Evolutionary conservation across 2,329 filamentous ascomycete genomes (phyloP), one percentile per base, ranked within the genome.

Genomic region (Colletotrichum sp.): DNA sequence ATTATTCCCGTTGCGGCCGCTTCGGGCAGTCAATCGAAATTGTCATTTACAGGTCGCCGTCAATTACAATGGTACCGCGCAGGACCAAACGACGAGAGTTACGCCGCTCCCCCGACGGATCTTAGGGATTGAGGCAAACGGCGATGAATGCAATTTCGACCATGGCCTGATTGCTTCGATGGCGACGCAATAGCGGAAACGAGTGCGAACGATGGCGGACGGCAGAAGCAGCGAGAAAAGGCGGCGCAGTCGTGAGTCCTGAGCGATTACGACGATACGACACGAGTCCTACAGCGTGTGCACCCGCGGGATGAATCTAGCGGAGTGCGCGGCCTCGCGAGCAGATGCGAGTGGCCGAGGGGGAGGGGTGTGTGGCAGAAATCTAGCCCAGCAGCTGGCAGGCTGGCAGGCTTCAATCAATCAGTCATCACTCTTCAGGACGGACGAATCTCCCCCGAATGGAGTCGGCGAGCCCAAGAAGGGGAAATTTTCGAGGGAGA

Each of bases 191-290:
- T 66, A 32, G 67, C 28, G 24, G 43, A 43, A 21, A 55, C 68
- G 68, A 75, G n/a, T 57, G 68, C 73, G 69, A 75, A 43, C 55
- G 30, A 64, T 52, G 43, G 43, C 43, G 39, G 13, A 71, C 30
- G 43, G 57, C 69, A 64, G 63, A 67, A 52, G n/a, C 64, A 39
- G 34, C 34, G 36, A 52, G 26, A 70, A 63, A 21, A 64, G 66
- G 43, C 65, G 65, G 65, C 65, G 65, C 65, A 67, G 67, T 36
- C 67, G 67, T 26, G 55, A 69, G 67, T 60, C 36, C 39, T 60
- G 32, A 34, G 26, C 70, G 72, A 60, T 74, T 65, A 71, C 72
- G 72, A 74, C 72, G 65, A 76, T 69, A 74, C 70, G 70, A 74
- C 55, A 74, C 70, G 65, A 73, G 59, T 48, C 61, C 61, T 60